Conservation (phyloP, 768 basidiomycete species). For the Termitomyces sp. region DNA sequence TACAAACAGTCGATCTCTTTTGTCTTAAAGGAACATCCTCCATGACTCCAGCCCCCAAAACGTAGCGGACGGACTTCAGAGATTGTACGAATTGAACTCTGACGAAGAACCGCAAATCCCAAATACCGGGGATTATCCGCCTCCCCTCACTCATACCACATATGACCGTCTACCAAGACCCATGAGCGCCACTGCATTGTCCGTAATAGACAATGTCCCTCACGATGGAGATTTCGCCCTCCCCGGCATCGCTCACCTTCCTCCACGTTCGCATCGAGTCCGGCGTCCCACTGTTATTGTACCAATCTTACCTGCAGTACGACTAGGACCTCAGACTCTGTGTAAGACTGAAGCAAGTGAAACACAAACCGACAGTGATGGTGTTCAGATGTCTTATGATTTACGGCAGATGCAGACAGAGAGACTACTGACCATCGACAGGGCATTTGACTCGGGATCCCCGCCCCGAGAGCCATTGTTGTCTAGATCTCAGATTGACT, state of each 20-base stretch:
- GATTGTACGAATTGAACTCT: neutral
- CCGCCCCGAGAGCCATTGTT: neutral
- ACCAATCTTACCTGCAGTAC: neutral
- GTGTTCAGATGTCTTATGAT: too few species aligned
- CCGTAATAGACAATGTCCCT: neutral
- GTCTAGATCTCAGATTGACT: neutral
- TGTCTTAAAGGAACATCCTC: neutral
- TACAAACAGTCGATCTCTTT: neutral
- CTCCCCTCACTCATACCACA: neutral
- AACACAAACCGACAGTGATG: neutral
- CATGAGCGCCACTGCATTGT: neutral
- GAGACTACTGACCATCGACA: neutral
- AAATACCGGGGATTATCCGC: neutral
- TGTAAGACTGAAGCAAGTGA: neutral
- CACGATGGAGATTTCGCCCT: neutral
- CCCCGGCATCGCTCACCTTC: neutral
- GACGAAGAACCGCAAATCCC: neutral
- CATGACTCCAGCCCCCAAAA: neutral
- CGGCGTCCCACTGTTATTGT: too few species aligned
- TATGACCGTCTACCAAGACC: neutral
- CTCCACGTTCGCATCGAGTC: neutral
- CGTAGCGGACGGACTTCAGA: neutral
- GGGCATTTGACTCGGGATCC: neutral
- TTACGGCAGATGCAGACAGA: neutral
- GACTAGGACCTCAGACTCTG: neutral